Base-by-base conservation (phyloP, 352 stramenopile genomes). In the Phytophthora ramorum region DNA sequence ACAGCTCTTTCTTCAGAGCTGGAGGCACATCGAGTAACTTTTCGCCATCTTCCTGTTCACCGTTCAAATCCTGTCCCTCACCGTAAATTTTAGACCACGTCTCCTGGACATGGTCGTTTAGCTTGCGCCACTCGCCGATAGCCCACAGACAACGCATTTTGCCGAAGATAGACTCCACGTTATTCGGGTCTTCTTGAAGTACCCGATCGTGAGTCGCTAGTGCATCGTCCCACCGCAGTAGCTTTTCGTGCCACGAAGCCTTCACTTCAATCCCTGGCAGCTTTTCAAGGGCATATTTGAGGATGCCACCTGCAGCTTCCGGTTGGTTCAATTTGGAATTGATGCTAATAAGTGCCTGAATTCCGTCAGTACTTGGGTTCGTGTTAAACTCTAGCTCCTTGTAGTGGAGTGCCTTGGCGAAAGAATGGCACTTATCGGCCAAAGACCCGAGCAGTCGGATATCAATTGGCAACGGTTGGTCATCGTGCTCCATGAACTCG, bases 401-500 rank as follows among this genome's bases (percentile, higher is more conserved):
- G 78, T 99, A 99, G 65, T 99, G 96, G 28, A 99, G 73, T 8
- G 97, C 97, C 77, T 99, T 99, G 7, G 98, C 98, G 61, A 99
- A 99, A 34, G 98, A 98, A 76, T 99, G 96, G 59, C 97, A 99
- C 58, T 98, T 99, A 58, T 99, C 84, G 5, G 98, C 97, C 16
- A 99, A 82, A 53, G 98, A 95, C 5, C 97, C 97, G 4, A 99
- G 84, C 19, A 98, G 78, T 1, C 93, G 89, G 68, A 99, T 99
- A 68, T 99, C 96, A 63, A 99, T 99, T 13, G 98, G 97, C 38
- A 99, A 75, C 14, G 87, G 85, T 72, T 98, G 89, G 56, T 98
- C 97, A 63, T 99, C 97, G 60, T 99, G 97, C 78, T 99, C 98
- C 96, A 99, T 99, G 56, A 99, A 99, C 84, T 99, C 98, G 6